Base-by-base conservation (phyloP, 306 rosid genomes). In the Ormosia semicastrata region DNA sequence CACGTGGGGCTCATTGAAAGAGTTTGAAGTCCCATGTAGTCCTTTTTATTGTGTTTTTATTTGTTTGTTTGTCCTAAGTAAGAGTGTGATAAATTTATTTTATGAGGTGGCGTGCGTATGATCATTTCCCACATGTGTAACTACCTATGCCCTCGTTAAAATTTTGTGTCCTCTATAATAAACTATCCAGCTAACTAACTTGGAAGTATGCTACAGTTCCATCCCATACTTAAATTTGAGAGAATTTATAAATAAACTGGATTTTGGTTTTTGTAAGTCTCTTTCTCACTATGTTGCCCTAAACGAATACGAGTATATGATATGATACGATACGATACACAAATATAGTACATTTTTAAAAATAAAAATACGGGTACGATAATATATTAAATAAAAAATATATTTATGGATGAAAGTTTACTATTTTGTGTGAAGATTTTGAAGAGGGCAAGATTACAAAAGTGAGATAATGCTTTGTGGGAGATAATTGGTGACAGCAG, bases 1-100 rank as follows among this genome's bases (percentile, higher is more conserved):
- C 84, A 78, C 32, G 58, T 66, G 84, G 81, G 82, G 64, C 78
- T 71, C 60, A 40, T 8, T 6, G 39, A 41, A 77, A 37, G 64
- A 63, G 37, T 44, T 78, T 39, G 6, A 53, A 60, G 71, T 70
- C 56, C 62, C 70, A 76, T 52, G 57, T 13, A 18, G 78, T 50
- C 24, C 36, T 58, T 79, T 53, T 56, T 58, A 7, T 63, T 64
- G 52, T 1, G 24, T n/a, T 49, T 52, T 66, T 33, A 9, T 68
- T 69, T 64, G 69, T 66, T 77, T 76, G 71, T 81, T 72, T 81
- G 79, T 72, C 81, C 71, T 17, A 72, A 81, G 75, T 84, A 66
- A 71, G 70, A 33, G 76, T 81, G 67, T 84, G 82, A 8, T 79
- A 15, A 34, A 30, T 54, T 75, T 40, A 64, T 44, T 32, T 34